Base-by-base conservation (phyloP, 805 yeast species). In the Barnettozyma populi region DNA sequence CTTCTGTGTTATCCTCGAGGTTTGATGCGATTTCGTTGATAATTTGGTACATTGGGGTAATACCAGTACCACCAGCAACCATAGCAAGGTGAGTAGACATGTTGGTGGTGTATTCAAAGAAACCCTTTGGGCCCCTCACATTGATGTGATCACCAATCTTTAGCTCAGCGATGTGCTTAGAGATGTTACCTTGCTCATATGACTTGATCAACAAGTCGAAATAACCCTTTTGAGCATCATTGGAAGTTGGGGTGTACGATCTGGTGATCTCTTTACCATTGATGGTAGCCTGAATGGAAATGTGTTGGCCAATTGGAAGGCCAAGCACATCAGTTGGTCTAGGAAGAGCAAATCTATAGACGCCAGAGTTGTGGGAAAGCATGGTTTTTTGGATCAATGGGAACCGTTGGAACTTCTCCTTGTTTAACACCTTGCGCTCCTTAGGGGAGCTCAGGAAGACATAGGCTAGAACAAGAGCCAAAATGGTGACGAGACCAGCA, bases 51-150 rank as follows among this genome's bases (percentile, higher is more conserved):
- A 90, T 90, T 64, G 97, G 97, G 7, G 97, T 85, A 60, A 90
- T 85, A 65, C 97, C 97, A 35, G 97, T 88, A 61, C 97, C 98
- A 57, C 97, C 97, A 37, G 96, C 95, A 55, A 92, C 82, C 97
- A 90, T 90, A 46, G 85, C 89, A 50, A 90, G 74, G 51, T 77
- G 75, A 49, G 75, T 71, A 48, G 78, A 82, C 82, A 84, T 81
- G 69, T 86, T 87, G 57, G 95, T 89, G 45, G 79, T 73, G 70
- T 90, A 90, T 52, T 81, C 76, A 74, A 86, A 89, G 60, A 80
- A 80, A 7, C 98, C 97, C 69, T 86, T 87, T 58, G 98, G 98
- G 25, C 98, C 96, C 63, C 86, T 78, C 49, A 89, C 84, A 44
- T 78, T 80, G 57, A 90, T 81, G 36, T 74, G 63, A 57, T 90